Percentiles rank a stretch among this genome's conserved stretches.
Conservation (phyloP, 768 basidiomycete genomes). For the Podaxis sp. region DNA sequence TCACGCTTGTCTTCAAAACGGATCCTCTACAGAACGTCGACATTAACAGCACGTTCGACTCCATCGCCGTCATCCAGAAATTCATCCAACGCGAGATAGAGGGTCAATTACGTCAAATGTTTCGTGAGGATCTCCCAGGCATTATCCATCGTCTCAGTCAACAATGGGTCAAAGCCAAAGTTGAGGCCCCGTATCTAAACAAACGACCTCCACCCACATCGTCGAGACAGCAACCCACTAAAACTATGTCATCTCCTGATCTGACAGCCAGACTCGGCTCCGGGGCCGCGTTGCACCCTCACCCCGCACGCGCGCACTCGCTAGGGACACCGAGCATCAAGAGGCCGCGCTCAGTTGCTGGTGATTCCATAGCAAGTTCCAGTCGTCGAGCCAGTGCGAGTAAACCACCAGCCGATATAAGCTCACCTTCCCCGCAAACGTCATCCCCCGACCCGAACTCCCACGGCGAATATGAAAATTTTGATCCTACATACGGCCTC, state of each 20-base stretch:
- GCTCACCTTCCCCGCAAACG: constrained; percentile 20
- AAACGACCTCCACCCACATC: constrained; percentile 43
- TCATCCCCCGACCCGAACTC: constrained; percentile 24
- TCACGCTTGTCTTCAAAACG: constrained; percentile 99
- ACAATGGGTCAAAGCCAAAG: constrained; percentile 92
- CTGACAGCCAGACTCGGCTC: constrained; percentile 21
- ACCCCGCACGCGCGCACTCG: constrained; percentile 27
- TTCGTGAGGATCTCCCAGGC: constrained; percentile 92
- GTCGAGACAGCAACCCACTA: constrained; percentile 32
- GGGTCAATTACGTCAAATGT: constrained; percentile 96
- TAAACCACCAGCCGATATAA: constrained; percentile 19
- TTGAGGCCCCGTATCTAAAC: constrained; percentile 84
- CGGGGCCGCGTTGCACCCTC: constrained; percentile 21
- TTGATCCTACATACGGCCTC: constrained; percentile 95
- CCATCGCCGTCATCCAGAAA: constrained; percentile 95
- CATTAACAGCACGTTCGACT: constrained; percentile 97
- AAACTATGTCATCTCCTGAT: constrained; percentile 45
- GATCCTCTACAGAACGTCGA: constrained; percentile 98
- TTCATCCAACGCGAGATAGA: constrained; percentile 98
- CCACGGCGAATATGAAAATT: constrained; percentile 66
- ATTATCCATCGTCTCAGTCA: constrained; percentile 97
- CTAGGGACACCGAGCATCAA: constrained; percentile 21
- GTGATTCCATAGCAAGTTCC: constrained; percentile 38
- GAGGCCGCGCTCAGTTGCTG: constrained; percentile 43
- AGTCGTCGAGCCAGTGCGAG: constrained; percentile 20